These are phyloP conservation scores for Fusarium marasasianum DNA, from an alignment of 2,329 filamentous ascomycete species.

Conservation along the genomic window DNA sequence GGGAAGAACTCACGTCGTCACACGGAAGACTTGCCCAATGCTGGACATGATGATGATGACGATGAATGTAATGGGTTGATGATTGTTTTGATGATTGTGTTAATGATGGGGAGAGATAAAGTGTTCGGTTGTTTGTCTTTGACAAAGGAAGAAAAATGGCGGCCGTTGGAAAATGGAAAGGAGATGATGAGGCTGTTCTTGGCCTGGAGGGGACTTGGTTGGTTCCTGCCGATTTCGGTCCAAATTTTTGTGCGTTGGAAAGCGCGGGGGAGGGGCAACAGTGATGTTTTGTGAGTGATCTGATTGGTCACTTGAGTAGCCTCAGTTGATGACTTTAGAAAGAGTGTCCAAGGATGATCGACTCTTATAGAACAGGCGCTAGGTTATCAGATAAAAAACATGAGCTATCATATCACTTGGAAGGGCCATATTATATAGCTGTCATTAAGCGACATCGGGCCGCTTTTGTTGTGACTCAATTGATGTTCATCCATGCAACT, in stretches of 20 bases:
- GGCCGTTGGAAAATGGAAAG: slow-evolving; percentile 28
- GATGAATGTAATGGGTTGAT: slow-evolving; percentile 38
- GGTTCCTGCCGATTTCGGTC: slow-evolving; percentile 27
- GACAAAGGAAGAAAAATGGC: slow-evolving; percentile 10
- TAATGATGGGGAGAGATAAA: not conserved
- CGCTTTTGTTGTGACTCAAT: slow-evolving; percentile 27
- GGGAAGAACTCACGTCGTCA: slow-evolving; percentile 71
- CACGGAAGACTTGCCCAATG: slow-evolving; percentile 70
- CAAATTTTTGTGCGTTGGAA: slow-evolving; percentile 16
- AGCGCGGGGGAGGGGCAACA: slow-evolving; percentile 23
- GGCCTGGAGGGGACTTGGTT: not conserved
- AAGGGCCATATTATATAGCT: not conserved
- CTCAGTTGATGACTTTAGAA: slow-evolving; percentile 2
- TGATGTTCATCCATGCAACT: not conserved
- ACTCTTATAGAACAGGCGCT: not conserved
- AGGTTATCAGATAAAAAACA: not conserved
- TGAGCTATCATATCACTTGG: not conserved
- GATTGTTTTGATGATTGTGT: not conserved
- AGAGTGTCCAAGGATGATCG: not conserved
- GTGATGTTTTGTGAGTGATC: not conserved
- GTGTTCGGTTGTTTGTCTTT: slow-evolving; percentile 9
- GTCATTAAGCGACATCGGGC: slow-evolving; percentile 18
- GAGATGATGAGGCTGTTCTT: not conserved
- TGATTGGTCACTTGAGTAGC: slow-evolving; percentile 10
- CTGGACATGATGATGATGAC: slow-evolving; percentile 92